Base-by-base conservation (phyloP, 1,284 basidiomycete species). In the Ganoderma resinaceum region DNA sequence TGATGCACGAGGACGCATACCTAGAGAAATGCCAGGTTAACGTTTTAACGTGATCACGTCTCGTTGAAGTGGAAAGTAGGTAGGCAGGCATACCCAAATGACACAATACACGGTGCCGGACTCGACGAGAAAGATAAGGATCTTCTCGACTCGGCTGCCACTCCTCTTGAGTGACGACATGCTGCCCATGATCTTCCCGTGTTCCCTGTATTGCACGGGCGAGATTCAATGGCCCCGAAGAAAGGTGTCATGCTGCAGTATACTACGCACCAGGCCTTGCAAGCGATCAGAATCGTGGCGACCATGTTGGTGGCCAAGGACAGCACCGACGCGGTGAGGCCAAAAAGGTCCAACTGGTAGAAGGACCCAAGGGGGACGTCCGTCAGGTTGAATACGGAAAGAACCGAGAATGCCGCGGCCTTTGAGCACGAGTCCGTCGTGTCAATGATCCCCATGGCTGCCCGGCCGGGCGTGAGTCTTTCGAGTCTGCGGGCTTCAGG, bases 41-140 rank as follows among this genome's bases (percentile, higher is more conserved):
- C 33, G 14, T 23, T 2, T 60, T n/a, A n/a, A 23, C 58, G 35
- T 14, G 35, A 20, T 37, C n/a, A n/a, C n/a, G n/a, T n/a, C n/a
- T 12, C 35, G 2, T 29, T 3, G 18, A 35, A 38, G 11, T 9
- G 7, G 20, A 6, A n/a, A n/a, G n/a, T n/a, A n/a, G n/a, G 37
- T 58, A 33, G 1, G 31, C 8, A n/a, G 3, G 3, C 40, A 23
- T 42, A 66, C 65, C 65, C 65, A 66, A 14, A 66, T n/a, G 1
- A 66, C 8, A 53, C 65, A 66, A n/a, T 66, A 66, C 3, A 66
- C 38, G 2, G 42, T 9, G 7, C 65, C 65, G 14, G 65, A 66
- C 33, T 66, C 65, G 18, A 66, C 49, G 3, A 66, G n/a, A 9
- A 66, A 31, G n/a, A 61, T 18, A 16, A 66, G 60, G 23, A 58